Percentiles rank a stretch among this genome's conserved stretches.
Conservation (phyloP, 2,329 filamentous ascomycete species). For the Trichoderma breve region DNA sequence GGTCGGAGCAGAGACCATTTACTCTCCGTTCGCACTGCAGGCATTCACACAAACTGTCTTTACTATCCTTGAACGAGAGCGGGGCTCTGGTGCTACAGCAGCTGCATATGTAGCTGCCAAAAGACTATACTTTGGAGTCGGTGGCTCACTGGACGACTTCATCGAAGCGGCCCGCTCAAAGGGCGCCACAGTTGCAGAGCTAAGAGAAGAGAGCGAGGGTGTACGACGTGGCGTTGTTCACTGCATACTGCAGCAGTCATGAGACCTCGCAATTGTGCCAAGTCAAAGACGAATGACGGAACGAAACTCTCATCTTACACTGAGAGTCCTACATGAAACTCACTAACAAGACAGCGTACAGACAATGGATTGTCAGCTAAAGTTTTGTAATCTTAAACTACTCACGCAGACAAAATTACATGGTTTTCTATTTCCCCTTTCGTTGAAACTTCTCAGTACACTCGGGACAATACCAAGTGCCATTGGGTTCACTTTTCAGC, state of each 20-base stretch:
- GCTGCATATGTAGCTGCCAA: slow-evolving; percentile 72
- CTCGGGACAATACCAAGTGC: slow-evolving; percentile 65
- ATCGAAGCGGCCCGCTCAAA: slow-evolving; percentile 49
- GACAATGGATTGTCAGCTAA: neutral
- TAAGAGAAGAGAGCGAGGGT: slow-evolving; percentile 60
- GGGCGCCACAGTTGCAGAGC: slow-evolving; percentile 48
- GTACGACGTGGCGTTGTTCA: slow-evolving; percentile 61
- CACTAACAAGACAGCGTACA: neutral
- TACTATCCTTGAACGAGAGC: slow-evolving; percentile 52
- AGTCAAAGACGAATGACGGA: neutral
- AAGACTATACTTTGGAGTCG: slow-evolving; percentile 80
- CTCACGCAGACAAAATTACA: neutral
- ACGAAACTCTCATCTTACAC: neutral
- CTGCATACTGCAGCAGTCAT: slow-evolving; percentile 38
- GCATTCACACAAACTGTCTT: slow-evolving; percentile 68
- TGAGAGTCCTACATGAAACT: neutral
- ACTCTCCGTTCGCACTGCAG: slow-evolving; percentile 68
- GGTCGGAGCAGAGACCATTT: slow-evolving; percentile 79
- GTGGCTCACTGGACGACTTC: slow-evolving; percentile 77
- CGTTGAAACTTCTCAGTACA: slow-evolving; percentile 54
- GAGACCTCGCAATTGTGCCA: neutral
- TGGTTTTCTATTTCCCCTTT: slow-evolving; percentile 30
- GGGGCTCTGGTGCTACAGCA: slow-evolving; percentile 41
- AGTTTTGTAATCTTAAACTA: neutral
- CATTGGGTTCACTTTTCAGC: slow-evolving; percentile 65